Evolutionary conservation across 495 filamentous ascomycete species (phyloP).

Genomic region (Rusavskia elegans): DNA sequence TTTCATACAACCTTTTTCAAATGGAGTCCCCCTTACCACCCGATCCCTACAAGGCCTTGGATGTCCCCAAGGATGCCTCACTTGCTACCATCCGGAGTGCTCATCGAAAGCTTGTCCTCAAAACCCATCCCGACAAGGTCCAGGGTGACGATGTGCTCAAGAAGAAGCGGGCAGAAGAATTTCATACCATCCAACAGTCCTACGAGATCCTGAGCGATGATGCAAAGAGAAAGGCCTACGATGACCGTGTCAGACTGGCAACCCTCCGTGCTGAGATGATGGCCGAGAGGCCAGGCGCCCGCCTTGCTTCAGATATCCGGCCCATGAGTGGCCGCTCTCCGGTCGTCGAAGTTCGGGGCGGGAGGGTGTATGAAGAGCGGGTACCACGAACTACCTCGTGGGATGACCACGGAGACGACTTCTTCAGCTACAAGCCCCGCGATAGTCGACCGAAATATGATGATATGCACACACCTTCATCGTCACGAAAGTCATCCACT

Average conservation of each 20-base stretch:
- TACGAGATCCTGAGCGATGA: slow-evolving; percentile 86
- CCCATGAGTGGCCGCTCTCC: neutral
- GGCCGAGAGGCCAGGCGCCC: slow-evolving; percentile 21
- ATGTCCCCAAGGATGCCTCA: slow-evolving; percentile 59
- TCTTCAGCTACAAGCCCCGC: slow-evolving; percentile 29
- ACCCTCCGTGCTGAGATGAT: slow-evolving; percentile 38
- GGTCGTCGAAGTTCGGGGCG: slow-evolving; percentile 28
- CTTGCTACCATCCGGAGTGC: slow-evolving; percentile 59
- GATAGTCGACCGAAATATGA: slow-evolving; percentile 14
- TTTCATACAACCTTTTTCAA: slow-evolving; percentile 10
- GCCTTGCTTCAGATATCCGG: slow-evolving; percentile 3
- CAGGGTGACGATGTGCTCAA: slow-evolving; percentile 50
- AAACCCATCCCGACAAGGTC: slow-evolving; percentile 92
- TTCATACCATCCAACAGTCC: slow-evolving; percentile 83
- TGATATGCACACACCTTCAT: slow-evolving; percentile 5
- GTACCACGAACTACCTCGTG: slow-evolving; percentile 14
- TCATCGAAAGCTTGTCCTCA: slow-evolving; percentile 83
- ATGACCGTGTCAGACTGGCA: slow-evolving; percentile 52
- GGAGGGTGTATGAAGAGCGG: slow-evolving; percentile 30
- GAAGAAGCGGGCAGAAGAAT: slow-evolving; percentile 59
- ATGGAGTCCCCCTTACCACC: slow-evolving; percentile 51
- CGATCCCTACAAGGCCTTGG: slow-evolving; percentile 73
- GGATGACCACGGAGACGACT: slow-evolving; percentile 16
- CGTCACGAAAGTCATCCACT: slow-evolving; percentile 16
- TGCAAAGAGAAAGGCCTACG: slow-evolving; percentile 51